Conservation (phyloP, 2,329 filamentous ascomycete genomes). For the Herpotrichia juniperi region DNA sequence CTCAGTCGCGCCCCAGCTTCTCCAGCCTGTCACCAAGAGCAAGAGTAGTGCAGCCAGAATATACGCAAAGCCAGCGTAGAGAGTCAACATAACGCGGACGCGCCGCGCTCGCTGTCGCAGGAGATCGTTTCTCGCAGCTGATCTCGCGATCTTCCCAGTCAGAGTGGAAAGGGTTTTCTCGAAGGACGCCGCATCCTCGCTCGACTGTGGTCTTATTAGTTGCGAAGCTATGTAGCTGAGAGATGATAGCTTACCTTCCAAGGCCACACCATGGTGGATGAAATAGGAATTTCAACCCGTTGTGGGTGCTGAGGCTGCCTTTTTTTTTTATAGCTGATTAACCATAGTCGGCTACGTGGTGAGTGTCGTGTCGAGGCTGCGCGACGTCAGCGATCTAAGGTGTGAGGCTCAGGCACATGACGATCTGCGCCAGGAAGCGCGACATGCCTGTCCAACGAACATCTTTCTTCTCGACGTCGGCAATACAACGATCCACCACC, state of each 20-base stretch:
- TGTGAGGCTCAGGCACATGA: slow-evolving; percentile 19
- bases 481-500: slow-evolving; percentile 15
- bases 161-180: slow-evolving; percentile 88
- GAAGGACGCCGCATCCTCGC: slow-evolving; percentile 86
- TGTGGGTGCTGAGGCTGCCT: slow-evolving; percentile 25
- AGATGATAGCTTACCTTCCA: slow-evolving; percentile 66
- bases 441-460: slow-evolving; percentile 23
- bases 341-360: slow-evolving; percentile 32
- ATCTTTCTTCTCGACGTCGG: slow-evolving; percentile 26
- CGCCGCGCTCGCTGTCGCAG: slow-evolving; percentile 76
- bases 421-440: slow-evolving; percentile 28
- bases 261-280: slow-evolving; percentile 77
- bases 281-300: slow-evolving; percentile 31
- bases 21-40: slow-evolving; percentile 82
- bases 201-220: slow-evolving; percentile 60
- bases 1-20: slow-evolving; percentile 76
- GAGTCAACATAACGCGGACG: slow-evolving; percentile 82
- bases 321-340: slow-evolving; percentile 27
- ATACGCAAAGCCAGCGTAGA: slow-evolving; percentile 91
- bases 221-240: slow-evolving; percentile 4
- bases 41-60: slow-evolving; percentile 84
- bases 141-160: slow-evolving; percentile 79
- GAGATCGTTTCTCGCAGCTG: slow-evolving; percentile 74
- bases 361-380: slow-evolving; percentile 6
- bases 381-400: slow-evolving; percentile 27